Evolutionary conservation across 2,329 filamentous ascomycete species (phyloP).

Genomic region (Diaporthe ampelina): DNA sequence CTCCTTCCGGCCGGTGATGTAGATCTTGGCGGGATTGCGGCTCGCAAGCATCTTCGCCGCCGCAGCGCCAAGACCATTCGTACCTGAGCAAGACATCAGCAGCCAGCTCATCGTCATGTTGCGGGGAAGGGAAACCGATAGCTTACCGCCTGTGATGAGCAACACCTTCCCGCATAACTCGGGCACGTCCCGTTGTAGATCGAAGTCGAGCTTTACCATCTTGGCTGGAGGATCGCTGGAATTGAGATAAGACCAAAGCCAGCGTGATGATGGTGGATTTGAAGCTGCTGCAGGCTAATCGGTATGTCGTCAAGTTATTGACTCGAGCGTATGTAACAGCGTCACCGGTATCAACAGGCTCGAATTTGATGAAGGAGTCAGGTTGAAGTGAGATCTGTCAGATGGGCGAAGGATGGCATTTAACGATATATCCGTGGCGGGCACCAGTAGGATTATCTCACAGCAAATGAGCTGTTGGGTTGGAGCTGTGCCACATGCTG

Average conservation of each 20-base stretch:
- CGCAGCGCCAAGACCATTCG: constrained; percentile 32
- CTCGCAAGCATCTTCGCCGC: constrained; percentile 48
- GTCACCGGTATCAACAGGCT: background rate
- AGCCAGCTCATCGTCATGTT: too few species aligned
- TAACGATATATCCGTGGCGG: background rate
- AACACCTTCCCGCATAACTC: constrained; percentile 54
- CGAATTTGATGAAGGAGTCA: background rate
- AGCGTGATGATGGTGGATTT: background rate
- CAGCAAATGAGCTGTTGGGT: background rate
- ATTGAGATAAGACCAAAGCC: background rate
- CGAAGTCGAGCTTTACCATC: constrained; percentile 42
- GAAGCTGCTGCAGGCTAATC: background rate
- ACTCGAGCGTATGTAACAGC: background rate
- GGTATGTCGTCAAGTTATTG: background rate
- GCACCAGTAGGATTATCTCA: background rate
- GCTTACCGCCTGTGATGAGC: constrained; percentile 56
- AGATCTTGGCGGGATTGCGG: constrained; percentile 48
- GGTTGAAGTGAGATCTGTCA: background rate
- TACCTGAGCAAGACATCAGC: background rate
- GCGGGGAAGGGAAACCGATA: background rate
- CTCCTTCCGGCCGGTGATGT: constrained; percentile 56
- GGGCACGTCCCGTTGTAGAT: constrained; percentile 50
- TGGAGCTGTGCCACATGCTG: background rate
- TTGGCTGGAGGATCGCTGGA: background rate
- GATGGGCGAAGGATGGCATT: background rate